Evolutionary conservation across 805 yeast genomes (phyloP), one percentile per base, ranked within the genome.

Genomic region (Wickerhamomyces tratensis): DNA sequence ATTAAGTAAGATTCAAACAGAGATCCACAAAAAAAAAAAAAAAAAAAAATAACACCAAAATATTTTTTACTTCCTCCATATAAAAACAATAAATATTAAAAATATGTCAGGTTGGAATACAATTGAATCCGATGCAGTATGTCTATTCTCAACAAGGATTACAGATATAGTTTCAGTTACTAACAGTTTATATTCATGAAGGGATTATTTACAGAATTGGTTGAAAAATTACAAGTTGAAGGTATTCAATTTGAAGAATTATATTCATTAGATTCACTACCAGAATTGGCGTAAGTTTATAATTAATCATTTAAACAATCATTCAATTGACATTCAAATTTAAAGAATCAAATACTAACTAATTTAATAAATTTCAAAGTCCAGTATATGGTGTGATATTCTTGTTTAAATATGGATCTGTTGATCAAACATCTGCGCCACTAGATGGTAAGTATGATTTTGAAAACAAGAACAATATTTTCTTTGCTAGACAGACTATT

Each of bases 201-300:
- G 71, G 79, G 82, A 5, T 77, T 80, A 7, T 80, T 80, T 59
- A 72, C 82, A 1, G 80, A 78, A 45, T 65, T 80, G 15, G 73
- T 76, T n/a, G 79, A 74, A 45, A 66, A 68, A 29, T 61, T 81
- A 36, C 74, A 74, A 10, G 76, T 77, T 27, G 51, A 68, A 43
- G 67, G 71, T 20, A 67, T 77, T 14, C 79, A 79, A 52, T 67
- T 80, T 46, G 77, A 74, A 38, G 86, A 80, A 51, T 59, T 80
- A 6, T 73, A 69, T 48, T 60, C 77, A 5, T 64, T 79, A 14
- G 84, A 78, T 49, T 56, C 67, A 5, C 52, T 74, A 27, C 43
- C 47, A 15, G 54, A 57, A 1, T 42, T 64, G 30, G 48, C 41
- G 54, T 51, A 37, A 29, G 51, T 41, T 14, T 25, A 25, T 8